Evolutionary conservation across 2,329 filamentous ascomycete species (phyloP).

Genomic region (Ophiostoma quercus): DNA sequence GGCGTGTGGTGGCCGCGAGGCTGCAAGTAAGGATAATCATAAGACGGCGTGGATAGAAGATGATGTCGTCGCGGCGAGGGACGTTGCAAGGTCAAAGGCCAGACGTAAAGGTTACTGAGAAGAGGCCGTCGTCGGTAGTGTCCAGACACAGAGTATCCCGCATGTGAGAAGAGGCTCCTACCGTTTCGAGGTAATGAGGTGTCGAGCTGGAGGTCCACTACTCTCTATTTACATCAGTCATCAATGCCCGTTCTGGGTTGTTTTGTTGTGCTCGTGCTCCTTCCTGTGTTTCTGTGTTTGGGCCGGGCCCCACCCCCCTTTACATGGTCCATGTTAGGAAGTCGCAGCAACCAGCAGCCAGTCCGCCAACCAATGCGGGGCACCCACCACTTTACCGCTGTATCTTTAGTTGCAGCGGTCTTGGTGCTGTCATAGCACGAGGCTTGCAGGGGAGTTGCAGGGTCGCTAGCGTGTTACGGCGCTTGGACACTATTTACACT

Average conservation of each 20-base stretch:
- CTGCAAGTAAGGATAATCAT: constrained; percentile 13
- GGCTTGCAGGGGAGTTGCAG: constrained; percentile 7
- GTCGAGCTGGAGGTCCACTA: background rate
- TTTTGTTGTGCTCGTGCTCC: constrained; percentile 10
- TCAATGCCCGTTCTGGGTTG: background rate
- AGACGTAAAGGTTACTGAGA: background rate
- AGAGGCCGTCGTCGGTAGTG: background rate
- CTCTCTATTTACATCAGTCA: constrained; percentile 13
- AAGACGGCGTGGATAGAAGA: constrained; percentile 5
- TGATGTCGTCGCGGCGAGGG: background rate
- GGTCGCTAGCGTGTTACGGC: constrained; percentile 2
- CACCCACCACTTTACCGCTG: background rate
- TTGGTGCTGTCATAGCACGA: constrained; percentile 1
- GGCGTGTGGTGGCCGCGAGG: background rate
- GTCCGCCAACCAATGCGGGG: background rate
- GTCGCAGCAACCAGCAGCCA: constrained; percentile 6
- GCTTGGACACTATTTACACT: background rate
- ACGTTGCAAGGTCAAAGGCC: constrained; percentile 1
- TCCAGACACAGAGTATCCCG: background rate
- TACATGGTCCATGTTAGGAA: background rate
- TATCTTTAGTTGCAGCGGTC: background rate
- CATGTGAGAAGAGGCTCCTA: background rate
- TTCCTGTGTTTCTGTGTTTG: constrained; percentile 3
- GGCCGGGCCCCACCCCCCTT: constrained; percentile 10
- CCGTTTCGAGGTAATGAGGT: background rate